Conservation (phyloP, 2,329 filamentous ascomycete species). For the Ceratocystiopsis brevicomis region DNA sequence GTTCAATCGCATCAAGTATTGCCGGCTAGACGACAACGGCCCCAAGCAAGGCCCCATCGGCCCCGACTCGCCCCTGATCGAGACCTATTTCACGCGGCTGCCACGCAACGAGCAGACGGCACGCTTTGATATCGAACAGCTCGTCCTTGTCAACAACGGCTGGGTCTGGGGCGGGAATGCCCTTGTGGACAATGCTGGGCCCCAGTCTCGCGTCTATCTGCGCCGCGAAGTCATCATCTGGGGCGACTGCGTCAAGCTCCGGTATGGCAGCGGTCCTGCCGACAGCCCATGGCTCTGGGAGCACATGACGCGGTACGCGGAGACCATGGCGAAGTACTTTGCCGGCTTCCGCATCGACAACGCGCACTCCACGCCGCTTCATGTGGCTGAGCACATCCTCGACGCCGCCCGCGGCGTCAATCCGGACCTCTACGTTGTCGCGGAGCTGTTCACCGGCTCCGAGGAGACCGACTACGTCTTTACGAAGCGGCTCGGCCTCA, state of each 20-base stretch:
- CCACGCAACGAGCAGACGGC: conserved; percentile 60
- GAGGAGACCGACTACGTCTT: conserved; percentile 95
- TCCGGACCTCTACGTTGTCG: conserved; percentile 77
- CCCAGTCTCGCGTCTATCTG: conserved; percentile 81
- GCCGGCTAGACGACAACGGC: conserved; percentile 78
- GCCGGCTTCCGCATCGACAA: conserved; percentile 94
- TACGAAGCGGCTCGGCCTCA: conserved; percentile 79
- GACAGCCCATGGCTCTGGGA: conserved; percentile 93
- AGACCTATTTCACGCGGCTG: conserved; percentile 85
- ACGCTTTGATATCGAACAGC: conserved; percentile 50
- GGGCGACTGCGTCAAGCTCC: conserved; percentile 94
- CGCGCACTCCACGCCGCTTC: conserved; percentile 86
- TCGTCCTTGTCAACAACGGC: conserved; percentile 84
- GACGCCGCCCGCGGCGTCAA: conserved; percentile 81
- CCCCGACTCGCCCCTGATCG: conserved; percentile 61
- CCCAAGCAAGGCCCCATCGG: conserved; percentile 71
- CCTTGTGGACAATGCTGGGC: conserved; percentile 80
- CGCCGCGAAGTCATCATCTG: conserved; percentile 90
- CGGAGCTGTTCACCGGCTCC: conserved; percentile 87
- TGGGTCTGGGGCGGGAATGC: conserved; percentile 99
- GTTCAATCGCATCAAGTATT: conserved; percentile 87
- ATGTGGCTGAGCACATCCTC: conserved; percentile 85
- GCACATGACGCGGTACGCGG: conserved; percentile 84
- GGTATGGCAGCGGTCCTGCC: conserved; percentile 61
- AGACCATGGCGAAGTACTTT: conserved; percentile 86